These are phyloP conservation scores for Saccharata proteae DNA, from an alignment of 2,329 filamentous ascomycete genomes.

Conservation along the genomic window DNA sequence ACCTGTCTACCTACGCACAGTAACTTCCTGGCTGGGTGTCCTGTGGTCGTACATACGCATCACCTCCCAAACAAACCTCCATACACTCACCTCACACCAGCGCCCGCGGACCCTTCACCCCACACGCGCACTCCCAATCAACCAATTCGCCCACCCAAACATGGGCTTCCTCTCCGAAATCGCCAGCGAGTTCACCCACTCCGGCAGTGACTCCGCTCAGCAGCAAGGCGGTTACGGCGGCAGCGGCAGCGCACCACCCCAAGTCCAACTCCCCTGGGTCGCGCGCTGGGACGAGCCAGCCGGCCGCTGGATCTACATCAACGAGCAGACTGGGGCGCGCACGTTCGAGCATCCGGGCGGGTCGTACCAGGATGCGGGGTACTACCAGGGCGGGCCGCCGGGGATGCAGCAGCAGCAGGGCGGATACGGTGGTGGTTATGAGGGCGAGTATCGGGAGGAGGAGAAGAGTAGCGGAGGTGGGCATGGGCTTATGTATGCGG, in stretches of 20 bases:
- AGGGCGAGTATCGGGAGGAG: conserved; percentile 11
- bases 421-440: conserved; percentile 12
- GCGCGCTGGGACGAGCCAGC: conserved; percentile 6
- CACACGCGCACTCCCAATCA: too few relatives aligned
- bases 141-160: too few relatives aligned
- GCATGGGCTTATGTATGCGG: conserved; percentile 23
- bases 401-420: conserved; percentile 6
- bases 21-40: too few relatives aligned
- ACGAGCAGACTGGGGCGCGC: conserved; percentile 33
- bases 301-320: conserved; percentile 33
- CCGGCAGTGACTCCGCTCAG: neutral
- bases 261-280: conserved; percentile 5
- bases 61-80: too few relatives aligned
- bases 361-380: conserved; percentile 7
- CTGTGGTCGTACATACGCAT: too few relatives aligned
- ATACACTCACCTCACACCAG: too few relatives aligned
- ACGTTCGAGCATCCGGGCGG: conserved; percentile 26
- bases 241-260: neutral
- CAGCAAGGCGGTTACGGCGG: neutral
- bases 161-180: conserved; percentile 8
- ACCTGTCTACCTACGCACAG: too few relatives aligned
- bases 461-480: conserved; percentile 17
- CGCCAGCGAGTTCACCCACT: conserved; percentile 2
- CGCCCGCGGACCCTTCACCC: too few relatives aligned
- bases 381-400: conserved; percentile 8